phyloP scores from a whole-genome alignment of 495 filamentous ascomycete genomes.

The Penicillium robsamsonii region DNA sequence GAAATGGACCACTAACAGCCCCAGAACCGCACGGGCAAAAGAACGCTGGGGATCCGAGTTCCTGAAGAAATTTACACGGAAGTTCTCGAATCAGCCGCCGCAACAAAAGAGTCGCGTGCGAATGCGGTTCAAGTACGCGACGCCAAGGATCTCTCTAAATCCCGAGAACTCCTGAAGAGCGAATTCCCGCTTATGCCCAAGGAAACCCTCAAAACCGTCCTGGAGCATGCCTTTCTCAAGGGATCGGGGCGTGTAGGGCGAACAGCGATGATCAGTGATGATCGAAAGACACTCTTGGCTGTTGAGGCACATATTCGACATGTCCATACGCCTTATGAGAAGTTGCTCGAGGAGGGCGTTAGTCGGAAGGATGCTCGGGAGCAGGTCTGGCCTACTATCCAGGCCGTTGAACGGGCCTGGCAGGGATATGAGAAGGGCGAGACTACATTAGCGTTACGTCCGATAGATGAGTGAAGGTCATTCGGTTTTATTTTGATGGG shows the following conservation, averaged over 20 bases:
- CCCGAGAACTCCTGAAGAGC: slow-evolving; percentile 30
- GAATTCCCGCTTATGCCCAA: slow-evolving; percentile 48
- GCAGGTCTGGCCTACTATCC: slow-evolving; percentile 28
- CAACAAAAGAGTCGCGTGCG: slow-evolving; percentile 41
- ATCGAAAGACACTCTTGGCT: slow-evolving; percentile 40
- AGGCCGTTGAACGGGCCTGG: slow-evolving; percentile 34
- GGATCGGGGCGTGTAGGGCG: slow-evolving; percentile 52
- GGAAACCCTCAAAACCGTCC: slow-evolving; percentile 32
- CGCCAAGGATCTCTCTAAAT: slow-evolving; percentile 30
- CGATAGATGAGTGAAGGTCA: neutral
- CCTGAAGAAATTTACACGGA: slow-evolving; percentile 36
- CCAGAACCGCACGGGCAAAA: slow-evolving; percentile 35
- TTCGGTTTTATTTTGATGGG: neutral
- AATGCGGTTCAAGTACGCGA: slow-evolving; percentile 39
- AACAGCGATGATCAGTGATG: slow-evolving; percentile 32
- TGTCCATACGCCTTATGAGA: slow-evolving; percentile 47
- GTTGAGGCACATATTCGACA: slow-evolving; percentile 55
- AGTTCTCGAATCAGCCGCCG: slow-evolving; percentile 31
- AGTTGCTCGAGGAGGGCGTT: slow-evolving; percentile 30
- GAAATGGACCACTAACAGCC: neutral
- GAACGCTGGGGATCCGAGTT: slow-evolving; percentile 45
- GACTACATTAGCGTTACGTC: neutral
- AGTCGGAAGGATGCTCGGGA: slow-evolving; percentile 27
- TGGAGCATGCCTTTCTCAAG: slow-evolving; percentile 49
- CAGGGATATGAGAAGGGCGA: slow-evolving; percentile 12